Base-by-base conservation (phyloP, 768 basidiomycete species). In the Serendipita vermifera region DNA sequence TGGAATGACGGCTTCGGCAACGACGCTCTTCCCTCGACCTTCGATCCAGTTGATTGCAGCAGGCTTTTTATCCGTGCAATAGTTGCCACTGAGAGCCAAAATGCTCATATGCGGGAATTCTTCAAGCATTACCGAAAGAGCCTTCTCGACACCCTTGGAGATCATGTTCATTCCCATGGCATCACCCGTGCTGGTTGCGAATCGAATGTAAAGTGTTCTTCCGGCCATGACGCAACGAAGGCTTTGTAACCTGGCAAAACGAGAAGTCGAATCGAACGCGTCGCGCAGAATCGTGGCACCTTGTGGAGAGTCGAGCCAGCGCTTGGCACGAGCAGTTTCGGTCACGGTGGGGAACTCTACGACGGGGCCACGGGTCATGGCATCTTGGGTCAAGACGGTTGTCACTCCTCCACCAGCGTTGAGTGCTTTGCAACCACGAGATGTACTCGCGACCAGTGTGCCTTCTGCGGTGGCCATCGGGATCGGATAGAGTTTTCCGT, bases 91-190 rank as follows among this genome's bases (percentile, higher is more conserved):
- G 14, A 99, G 77, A 6, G 94, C 87, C 32, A 96, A 77, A 38
- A 91, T 81, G 56, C 81, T 69, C 93, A 97, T 97, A 59, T 84
- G 82, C 3, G 94, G 94, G 74, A 90, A 99, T 63, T 82, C 69
- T 51, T 75, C 73, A 62, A 77, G 75, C 77, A 90, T 76, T 20
- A 75, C 77, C 64, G 85, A 90, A 11, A 99, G 77, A 20, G 92
- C 92, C 70, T 87, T 87, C 73, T 98, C 96, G 7, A 91, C 92
- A 2, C 93, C 96, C 71, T 99, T 99, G 6, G 86, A 88, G 65
- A 98, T 96, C 96, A 98, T 99, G 75, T 99, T 99, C 96, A 99
- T 99, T 15, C 96, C 96, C 94, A 98, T 99, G 38, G 96, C 94
- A 64, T 98, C 94, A 29, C 93, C 96, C 0, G 96, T 98, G 55